Evolutionary conservation across 345 rosid species (phyloP).

Genomic region (Luvunga scandens): DNA sequence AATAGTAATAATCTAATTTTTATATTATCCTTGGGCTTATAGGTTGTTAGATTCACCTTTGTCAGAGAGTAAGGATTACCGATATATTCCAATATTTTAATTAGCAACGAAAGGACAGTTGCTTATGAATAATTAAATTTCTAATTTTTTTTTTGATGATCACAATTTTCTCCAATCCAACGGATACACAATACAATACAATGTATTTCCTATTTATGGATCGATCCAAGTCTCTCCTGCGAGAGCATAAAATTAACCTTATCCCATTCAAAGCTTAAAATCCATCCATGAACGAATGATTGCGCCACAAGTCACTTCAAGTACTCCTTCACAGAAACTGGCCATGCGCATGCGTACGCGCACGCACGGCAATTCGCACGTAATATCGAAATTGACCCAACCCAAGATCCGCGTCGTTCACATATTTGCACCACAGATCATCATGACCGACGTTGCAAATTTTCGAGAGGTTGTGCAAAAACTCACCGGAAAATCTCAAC

Average conservation of each 20-base stretch:
- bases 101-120: too few relatives aligned
- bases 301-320: not conserved
- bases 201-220: too few relatives aligned
- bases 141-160: too few relatives aligned
- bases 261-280: not conserved
- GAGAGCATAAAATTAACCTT: not conserved
- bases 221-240: too few relatives aligned
- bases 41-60: too few relatives aligned
- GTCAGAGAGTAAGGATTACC: too few relatives aligned
- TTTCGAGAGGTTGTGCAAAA: slow-evolving; percentile 38
- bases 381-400: slow-evolving; percentile 3
- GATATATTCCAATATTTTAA: too few relatives aligned
- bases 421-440: slow-evolving; percentile 45
- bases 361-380: not conserved
- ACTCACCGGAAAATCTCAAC: slow-evolving; percentile 33
- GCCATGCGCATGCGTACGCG: too few relatives aligned
- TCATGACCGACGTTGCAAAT: slow-evolving; percentile 36
- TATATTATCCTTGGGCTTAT: not conserved
- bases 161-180: too few relatives aligned
- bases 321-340: too few relatives aligned
- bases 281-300: slow-evolving; percentile 6
- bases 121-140: too few relatives aligned
- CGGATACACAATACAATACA: too few relatives aligned
- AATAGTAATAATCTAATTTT: not conserved
- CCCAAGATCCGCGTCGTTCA: slow-evolving; percentile 36